Conservation (phyloP, 2,329 filamentous ascomycete species). For the Cordyceps cateniannulata region DNA sequence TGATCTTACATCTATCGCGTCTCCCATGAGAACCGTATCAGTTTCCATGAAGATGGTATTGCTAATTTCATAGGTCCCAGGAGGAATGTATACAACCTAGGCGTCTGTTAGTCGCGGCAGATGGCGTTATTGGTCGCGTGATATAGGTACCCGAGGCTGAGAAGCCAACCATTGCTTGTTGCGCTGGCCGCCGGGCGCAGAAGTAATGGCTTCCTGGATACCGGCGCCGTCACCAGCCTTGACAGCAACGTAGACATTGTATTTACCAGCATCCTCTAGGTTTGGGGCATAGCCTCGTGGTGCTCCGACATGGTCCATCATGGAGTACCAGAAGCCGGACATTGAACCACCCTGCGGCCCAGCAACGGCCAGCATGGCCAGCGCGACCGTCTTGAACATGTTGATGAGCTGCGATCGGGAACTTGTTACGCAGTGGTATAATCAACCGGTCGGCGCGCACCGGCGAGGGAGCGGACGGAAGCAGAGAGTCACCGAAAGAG, state of each 20-base stretch:
- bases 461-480: too few relatives aligned
- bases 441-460: background rate
- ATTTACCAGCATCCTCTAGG: background rate
- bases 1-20: constrained; percentile 27
- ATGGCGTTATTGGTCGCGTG: background rate
- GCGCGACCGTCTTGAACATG: constrained; percentile 3
- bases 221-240: background rate
- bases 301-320: constrained; percentile 32
- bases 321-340: constrained; percentile 35
- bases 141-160: constrained; percentile 16
- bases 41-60: constrained; percentile 36
- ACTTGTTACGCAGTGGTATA: background rate
- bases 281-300: constrained; percentile 13
- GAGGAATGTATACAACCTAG: constrained; percentile 32
- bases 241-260: constrained; percentile 6
- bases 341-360: background rate
- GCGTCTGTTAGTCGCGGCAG: background rate
- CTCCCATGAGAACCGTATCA: constrained; percentile 40
- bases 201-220: constrained; percentile 4
- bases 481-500: background rate
- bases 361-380: constrained; percentile 3
- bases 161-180: constrained; percentile 11
- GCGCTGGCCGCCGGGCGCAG: constrained; percentile 1
- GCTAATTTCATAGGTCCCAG: constrained; percentile 34
- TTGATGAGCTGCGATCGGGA: background rate